A percentile compares a stretch with the other conserved stretches of the same genome.
Conservation (phyloP, 2,329 filamentous ascomycete species). For the Colletotrichum lindemuthianum region DNA sequence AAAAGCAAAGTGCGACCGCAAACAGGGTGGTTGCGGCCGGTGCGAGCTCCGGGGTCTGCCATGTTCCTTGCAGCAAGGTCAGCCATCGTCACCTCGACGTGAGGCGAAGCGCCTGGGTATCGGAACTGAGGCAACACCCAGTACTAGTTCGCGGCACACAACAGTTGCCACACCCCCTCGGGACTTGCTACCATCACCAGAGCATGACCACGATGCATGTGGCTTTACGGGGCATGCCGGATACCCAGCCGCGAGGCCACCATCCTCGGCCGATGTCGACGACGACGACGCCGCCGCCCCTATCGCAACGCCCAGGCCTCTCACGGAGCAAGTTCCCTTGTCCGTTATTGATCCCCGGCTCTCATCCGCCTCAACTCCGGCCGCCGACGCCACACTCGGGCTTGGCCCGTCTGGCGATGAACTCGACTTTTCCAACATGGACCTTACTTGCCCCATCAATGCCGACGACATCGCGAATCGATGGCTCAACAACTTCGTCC, state of each 20-base stretch:
- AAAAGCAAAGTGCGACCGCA: conserved; percentile 54
- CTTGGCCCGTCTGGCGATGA: background rate
- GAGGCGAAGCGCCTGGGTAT: background rate
- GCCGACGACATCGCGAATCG: conserved; percentile 58
- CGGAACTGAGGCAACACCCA: too few relatives aligned
- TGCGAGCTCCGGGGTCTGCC: conserved; percentile 43
- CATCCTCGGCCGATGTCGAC: too few relatives aligned
- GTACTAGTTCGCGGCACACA: too few relatives aligned
- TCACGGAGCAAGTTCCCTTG: too few relatives aligned
- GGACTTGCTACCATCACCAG: too few relatives aligned
- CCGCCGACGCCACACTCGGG: background rate
- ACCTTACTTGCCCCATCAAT: conserved; percentile 57
- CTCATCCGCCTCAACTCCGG: background rate
- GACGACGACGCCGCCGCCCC: too few relatives aligned
- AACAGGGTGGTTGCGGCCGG: conserved; percentile 43
- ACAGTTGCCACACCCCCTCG: too few relatives aligned
- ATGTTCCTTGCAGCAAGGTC: conserved; percentile 43
- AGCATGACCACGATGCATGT: too few relatives aligned
- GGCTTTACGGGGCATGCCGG: too few relatives aligned
- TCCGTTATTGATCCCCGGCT: too few relatives aligned
- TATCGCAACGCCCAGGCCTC: too few relatives aligned
- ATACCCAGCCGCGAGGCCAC: too few relatives aligned
- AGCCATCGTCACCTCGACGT: background rate
- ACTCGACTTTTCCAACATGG: conserved; percentile 47
- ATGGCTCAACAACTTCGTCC: conserved; percentile 59